Conservation (phyloP, 2,329 filamentous ascomycete genomes). For the Nothopassalora personata region DNA sequence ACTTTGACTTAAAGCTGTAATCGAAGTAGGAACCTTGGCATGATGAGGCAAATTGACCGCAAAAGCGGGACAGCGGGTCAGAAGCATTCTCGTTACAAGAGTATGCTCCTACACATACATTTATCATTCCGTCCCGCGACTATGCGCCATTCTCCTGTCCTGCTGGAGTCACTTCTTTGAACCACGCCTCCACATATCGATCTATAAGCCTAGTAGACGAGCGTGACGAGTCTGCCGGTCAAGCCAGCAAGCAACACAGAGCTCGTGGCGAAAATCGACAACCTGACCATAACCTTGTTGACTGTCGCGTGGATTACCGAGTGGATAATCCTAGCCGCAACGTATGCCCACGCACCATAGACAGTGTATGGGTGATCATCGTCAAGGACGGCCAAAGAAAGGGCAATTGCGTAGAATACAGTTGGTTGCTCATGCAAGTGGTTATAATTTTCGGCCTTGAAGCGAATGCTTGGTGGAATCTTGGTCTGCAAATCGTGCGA, state of each 20-base stretch:
- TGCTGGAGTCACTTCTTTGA: not conserved
- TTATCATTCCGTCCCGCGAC: not conserved
- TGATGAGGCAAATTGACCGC: not conserved
- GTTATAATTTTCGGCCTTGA: constrained; percentile 42
- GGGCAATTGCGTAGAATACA: constrained; percentile 7
- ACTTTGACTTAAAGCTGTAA: not conserved
- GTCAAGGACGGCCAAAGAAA: constrained; percentile 5
- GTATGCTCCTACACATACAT: not conserved
- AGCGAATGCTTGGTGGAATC: constrained; percentile 24
- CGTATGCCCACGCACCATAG: constrained; percentile 9
- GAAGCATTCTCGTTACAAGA: not conserved
- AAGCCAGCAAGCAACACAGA: constrained; percentile 10
- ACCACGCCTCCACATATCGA: not conserved
- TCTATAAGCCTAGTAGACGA: constrained; percentile 1
- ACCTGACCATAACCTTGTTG: constrained; percentile 12
- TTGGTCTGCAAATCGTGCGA: constrained; percentile 22
- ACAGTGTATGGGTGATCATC: constrained; percentile 6
- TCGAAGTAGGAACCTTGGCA: not conserved
- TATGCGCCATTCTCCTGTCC: not conserved
- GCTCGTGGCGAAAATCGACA: constrained; percentile 9
- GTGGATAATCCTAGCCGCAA: constrained; percentile 5
- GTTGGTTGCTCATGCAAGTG: constrained; percentile 43
- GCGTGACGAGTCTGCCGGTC: constrained; percentile 5
- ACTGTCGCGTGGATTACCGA: constrained; percentile 2
- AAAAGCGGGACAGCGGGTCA: not conserved